Conservation (phyloP, 1,139 yeast genomes). For the Diutina neorugosa region DNA sequence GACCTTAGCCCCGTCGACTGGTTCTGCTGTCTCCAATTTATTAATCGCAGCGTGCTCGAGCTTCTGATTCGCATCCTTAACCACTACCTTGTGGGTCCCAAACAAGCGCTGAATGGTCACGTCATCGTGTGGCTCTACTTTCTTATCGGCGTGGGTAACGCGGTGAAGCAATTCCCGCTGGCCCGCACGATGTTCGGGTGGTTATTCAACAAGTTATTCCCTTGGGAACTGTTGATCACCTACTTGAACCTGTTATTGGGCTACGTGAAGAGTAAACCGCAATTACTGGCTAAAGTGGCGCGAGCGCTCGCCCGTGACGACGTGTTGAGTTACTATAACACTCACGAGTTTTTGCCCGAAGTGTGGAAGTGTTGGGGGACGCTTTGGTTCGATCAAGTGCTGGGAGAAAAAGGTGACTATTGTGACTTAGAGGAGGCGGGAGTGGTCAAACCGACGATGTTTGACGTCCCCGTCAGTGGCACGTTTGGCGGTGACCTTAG, state of each 20-base stretch:
- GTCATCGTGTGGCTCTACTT: conserved; percentile 63
- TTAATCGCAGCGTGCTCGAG: conserved; percentile 56
- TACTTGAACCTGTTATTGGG: conserved; percentile 44
- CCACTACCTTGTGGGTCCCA: conserved; percentile 58
- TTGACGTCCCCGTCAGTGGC: conserved; percentile 61
- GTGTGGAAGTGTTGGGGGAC: conserved; percentile 84
- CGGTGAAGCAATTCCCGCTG: conserved; percentile 35
- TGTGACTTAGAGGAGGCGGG: conserved; percentile 44
- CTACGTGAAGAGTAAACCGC: conserved; percentile 18
- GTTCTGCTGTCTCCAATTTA: conserved; percentile 41
- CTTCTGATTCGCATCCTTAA: conserved; percentile 52
- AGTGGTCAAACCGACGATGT: conserved; percentile 37
- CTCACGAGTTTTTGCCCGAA: conserved; percentile 55
- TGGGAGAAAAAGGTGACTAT: conserved; percentile 35
- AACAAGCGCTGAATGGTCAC: conserved; percentile 59
- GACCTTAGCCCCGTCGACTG: conserved; percentile 43
- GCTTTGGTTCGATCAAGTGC: conserved; percentile 57
- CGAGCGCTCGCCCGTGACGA: neutral
- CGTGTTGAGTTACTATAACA: conserved; percentile 23
- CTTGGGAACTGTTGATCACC: conserved; percentile 53
- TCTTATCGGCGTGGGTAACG: conserved; percentile 48
- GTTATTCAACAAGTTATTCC: conserved; percentile 43
- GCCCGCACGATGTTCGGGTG: conserved; percentile 39
- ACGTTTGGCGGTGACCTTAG: conserved; percentile 14
- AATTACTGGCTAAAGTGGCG: conserved; percentile 9